Percentiles rank a stretch among this genome's conserved stretches.
phyloP scores from a whole-genome alignment of 2,329 filamentous ascomycete genomes.

The Cordyceps militaris region DNA sequence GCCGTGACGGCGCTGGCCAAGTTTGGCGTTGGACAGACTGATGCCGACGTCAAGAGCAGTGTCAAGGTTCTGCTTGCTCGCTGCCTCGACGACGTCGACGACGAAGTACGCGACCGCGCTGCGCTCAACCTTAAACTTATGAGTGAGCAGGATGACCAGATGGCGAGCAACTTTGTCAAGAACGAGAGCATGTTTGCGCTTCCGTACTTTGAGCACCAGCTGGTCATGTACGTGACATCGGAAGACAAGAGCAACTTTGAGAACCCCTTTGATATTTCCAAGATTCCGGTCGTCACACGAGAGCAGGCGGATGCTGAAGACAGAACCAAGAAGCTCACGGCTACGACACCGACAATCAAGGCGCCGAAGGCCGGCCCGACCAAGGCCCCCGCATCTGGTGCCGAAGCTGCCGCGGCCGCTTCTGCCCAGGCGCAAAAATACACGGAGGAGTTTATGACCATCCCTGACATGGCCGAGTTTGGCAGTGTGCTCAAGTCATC shows the following conservation, averaged over 20 bases:
- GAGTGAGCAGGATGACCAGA: slow-evolving; percentile 83
- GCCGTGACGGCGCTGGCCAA: slow-evolving; percentile 94
- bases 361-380: slow-evolving; percentile 73
- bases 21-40: slow-evolving; percentile 94
- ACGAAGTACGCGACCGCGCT: slow-evolving; percentile 93
- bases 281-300: slow-evolving; percentile 86
- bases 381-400: slow-evolving; percentile 62
- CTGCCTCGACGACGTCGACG: slow-evolving; percentile 93
- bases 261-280: slow-evolving; percentile 79
- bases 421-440: slow-evolving; percentile 82
- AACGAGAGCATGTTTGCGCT: slow-evolving; percentile 96
- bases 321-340: slow-evolving; percentile 92
- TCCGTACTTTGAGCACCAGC: slow-evolving; percentile 90
- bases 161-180: slow-evolving; percentile 83
- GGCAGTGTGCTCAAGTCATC: slow-evolving; percentile 91
- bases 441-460: slow-evolving; percentile 75
- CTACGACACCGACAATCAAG: slow-evolving; percentile 87
- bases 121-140: slow-evolving; percentile 89
- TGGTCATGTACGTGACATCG: slow-evolving; percentile 95
- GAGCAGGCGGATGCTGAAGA: slow-evolving; percentile 96
- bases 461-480: slow-evolving; percentile 87
- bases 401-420: slow-evolving; percentile 69
- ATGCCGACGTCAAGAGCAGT: slow-evolving; percentile 92
- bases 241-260: slow-evolving; percentile 82
- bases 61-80: slow-evolving; percentile 86